Evolutionary conservation across 805 yeast species (phyloP).

Genomic region (Ogataea populi-albae): DNA sequence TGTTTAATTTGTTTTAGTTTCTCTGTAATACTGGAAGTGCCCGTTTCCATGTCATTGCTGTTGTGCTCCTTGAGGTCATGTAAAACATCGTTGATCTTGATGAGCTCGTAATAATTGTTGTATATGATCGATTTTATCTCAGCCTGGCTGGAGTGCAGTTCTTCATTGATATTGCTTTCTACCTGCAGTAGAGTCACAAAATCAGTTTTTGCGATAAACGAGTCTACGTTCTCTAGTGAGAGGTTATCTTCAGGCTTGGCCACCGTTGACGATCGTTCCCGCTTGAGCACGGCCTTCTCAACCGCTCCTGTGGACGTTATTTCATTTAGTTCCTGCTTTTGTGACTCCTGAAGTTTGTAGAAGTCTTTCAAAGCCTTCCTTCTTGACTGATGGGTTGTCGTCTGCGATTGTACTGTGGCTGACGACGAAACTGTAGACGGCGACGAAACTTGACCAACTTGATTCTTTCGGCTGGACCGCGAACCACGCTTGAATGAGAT

Average conservation of each 20-base stretch:
- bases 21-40: slow-evolving; percentile 14
- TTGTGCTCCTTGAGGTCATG: slow-evolving; percentile 31
- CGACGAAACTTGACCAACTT: not conserved
- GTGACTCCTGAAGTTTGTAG: slow-evolving; percentile 36
- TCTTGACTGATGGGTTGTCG: slow-evolving; percentile 23
- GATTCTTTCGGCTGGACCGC: not conserved
- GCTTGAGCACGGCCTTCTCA: slow-evolving; percentile 1
- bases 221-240: slow-evolving; percentile 32
- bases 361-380: slow-evolving; percentile 42
- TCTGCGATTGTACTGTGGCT: slow-evolving; percentile 14
- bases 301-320: slow-evolving; percentile 2
- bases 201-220: slow-evolving; percentile 28
- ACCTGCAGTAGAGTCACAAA: slow-evolving; percentile 33
- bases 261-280: slow-evolving; percentile 1
- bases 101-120: slow-evolving; percentile 71
- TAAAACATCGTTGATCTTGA: slow-evolving; percentile 61
- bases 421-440: slow-evolving; percentile 2
- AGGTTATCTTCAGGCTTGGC: slow-evolving; percentile 10
- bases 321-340: slow-evolving; percentile 22
- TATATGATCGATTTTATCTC: slow-evolving; percentile 69
- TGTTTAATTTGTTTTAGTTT: slow-evolving; percentile 25
- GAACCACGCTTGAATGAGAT: slow-evolving; percentile 18
- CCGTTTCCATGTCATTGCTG: slow-evolving; percentile 17
- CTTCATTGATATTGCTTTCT: slow-evolving; percentile 42
- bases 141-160: slow-evolving; percentile 51